Conservation (phyloP, 768 basidiomycete genomes). For the Boletus rubropictus region DNA sequence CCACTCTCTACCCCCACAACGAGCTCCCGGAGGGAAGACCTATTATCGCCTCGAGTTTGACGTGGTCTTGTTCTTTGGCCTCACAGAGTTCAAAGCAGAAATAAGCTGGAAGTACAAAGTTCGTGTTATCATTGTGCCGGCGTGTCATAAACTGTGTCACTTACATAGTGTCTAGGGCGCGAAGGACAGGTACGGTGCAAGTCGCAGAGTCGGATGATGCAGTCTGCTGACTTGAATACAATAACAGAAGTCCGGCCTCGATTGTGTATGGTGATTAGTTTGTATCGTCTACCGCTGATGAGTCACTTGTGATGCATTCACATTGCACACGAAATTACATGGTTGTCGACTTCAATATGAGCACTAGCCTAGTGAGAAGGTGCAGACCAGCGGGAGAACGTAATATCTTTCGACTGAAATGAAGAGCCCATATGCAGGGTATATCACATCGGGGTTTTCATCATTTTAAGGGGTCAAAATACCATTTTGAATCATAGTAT, state of each 20-base stretch:
- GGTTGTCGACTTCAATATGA: no score
- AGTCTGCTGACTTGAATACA: background rate
- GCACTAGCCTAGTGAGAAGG: no score
- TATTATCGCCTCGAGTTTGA: slow-evolving; percentile 24
- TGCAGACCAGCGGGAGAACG: no score
- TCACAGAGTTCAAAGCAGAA: slow-evolving; percentile 42
- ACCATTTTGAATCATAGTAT: no score
- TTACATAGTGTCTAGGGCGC: slow-evolving; percentile 10
- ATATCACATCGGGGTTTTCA: no score
- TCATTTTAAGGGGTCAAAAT: no score
- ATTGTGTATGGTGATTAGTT: background rate
- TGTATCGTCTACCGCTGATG: no score
- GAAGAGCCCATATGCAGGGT: no score
- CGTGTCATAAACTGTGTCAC: background rate
- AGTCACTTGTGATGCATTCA: no score
- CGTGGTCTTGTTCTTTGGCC: slow-evolving; percentile 37
- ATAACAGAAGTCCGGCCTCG: slow-evolving; percentile 1
- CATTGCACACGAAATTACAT: no score
- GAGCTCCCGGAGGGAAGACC: background rate
- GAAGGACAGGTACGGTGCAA: background rate
- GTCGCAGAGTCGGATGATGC: background rate
- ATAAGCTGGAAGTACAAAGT: slow-evolving; percentile 36
- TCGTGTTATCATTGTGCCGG: background rate
- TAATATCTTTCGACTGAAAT: no score
- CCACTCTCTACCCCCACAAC: background rate